Evolutionary conservation across 768 basidiomycete species (phyloP).

Genomic region (Rhodotorula kratochvilovae): DNA sequence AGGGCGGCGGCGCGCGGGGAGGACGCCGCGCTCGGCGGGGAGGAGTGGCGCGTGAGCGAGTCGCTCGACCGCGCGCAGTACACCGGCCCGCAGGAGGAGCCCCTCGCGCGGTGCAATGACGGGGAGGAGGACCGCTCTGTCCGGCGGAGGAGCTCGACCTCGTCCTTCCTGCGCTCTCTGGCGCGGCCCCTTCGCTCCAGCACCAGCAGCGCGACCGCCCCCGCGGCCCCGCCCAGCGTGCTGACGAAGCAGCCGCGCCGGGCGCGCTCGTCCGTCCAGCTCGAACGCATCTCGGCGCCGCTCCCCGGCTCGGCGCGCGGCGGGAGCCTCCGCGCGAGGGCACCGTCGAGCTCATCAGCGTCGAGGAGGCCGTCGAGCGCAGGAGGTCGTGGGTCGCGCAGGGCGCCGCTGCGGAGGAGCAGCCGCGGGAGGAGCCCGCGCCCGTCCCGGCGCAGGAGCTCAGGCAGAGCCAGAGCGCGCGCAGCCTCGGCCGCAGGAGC

Average conservation of each 20-base stretch:
- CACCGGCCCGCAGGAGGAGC: not conserved
- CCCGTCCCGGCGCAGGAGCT: not conserved
- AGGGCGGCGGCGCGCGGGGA: too few species aligned
- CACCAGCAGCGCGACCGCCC: not conserved
- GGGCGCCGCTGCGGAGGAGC: not conserved
- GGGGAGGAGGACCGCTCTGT: not conserved
- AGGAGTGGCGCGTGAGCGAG: not conserved
- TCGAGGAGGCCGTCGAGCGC: not conserved
- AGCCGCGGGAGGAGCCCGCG: not conserved
- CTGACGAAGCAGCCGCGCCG: not conserved
- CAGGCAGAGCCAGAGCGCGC: not conserved
- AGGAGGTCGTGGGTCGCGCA: not conserved
- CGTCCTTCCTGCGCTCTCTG: not conserved
- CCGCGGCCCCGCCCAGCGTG: slow-evolving; percentile 9
- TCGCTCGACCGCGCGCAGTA: not conserved
- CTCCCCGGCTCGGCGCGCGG: slow-evolving; percentile 1
- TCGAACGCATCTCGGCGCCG: slow-evolving; percentile 24
- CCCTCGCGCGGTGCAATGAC: too few species aligned
- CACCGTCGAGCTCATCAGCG: not conserved
- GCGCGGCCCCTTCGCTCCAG: not conserved
- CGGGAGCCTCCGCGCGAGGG: not conserved
- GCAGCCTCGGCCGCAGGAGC: not conserved
- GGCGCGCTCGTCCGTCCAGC: not conserved
- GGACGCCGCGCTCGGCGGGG: not conserved
- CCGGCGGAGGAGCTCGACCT: slow-evolving; percentile 7